These are phyloP conservation scores for Lunasporangiospora selenospora DNA, from an alignment of 192 early-diverging fungal species.

Conservation along the genomic window DNA sequence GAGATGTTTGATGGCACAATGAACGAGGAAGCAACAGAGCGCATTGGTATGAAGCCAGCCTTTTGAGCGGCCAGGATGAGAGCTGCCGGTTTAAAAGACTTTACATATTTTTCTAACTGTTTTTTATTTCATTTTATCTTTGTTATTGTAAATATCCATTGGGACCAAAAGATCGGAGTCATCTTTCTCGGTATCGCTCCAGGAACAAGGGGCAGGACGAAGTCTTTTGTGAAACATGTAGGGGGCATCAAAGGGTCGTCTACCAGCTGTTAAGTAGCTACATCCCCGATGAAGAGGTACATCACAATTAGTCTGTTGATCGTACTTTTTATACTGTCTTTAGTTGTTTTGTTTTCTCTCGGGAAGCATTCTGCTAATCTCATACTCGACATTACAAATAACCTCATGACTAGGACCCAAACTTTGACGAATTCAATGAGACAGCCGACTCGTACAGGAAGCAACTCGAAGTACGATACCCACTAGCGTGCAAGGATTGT, in stretches of 20 bases:
- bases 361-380: neutral
- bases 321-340: neutral
- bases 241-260: conserved; percentile 29
- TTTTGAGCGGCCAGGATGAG: neutral
- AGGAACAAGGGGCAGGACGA: neutral
- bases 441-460: conserved; percentile 25
- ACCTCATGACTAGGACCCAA: conserved; percentile 20
- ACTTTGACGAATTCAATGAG: conserved; percentile 22
- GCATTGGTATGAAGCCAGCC: conserved; percentile 9
- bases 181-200: neutral
- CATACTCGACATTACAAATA: neutral
- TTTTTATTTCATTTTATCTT: neutral
- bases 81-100: too few relatives aligned
- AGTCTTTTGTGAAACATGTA: conserved; percentile 41
- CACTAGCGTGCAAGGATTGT: conserved; percentile 24
- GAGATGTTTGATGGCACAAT: conserved; percentile 39
- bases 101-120: neutral
- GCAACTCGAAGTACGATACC: conserved; percentile 38
- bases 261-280: conserved; percentile 46
- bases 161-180: conserved; percentile 27
- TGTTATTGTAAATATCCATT: too few relatives aligned
- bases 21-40: conserved; percentile 20
- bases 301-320: too few relatives aligned
- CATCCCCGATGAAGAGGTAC: conserved; percentile 43
- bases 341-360: neutral